These are phyloP conservation scores for Clonostachys chloroleuca DNA, from an alignment of 2,329 filamentous ascomycete species.

Conservation along the genomic window DNA sequence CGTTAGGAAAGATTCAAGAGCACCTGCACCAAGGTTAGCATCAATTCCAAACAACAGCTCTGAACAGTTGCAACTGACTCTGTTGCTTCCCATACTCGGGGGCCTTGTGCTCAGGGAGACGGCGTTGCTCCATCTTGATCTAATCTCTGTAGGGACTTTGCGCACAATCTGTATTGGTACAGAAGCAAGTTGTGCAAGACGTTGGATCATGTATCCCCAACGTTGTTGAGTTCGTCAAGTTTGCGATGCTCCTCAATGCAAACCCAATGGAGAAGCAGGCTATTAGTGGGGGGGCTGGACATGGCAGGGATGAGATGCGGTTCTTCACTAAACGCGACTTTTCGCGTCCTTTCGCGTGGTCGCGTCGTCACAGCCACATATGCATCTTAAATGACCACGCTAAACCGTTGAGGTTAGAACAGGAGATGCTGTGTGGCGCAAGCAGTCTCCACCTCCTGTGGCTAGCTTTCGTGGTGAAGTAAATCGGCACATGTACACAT, in stretches of 20 bases:
- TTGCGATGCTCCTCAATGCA: background rate
- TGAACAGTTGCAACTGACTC: constrained; percentile 42
- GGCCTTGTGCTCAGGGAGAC: constrained; percentile 59
- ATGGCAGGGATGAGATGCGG: constrained; percentile 12
- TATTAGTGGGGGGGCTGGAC: background rate
- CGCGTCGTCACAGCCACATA: constrained; percentile 14
- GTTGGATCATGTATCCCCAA: background rate
- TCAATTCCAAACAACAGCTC: background rate
- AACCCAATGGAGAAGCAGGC: background rate
- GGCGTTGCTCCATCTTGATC: constrained; percentile 61
- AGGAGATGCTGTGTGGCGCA: background rate
- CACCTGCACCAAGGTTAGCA: constrained; percentile 40
- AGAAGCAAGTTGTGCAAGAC: background rate
- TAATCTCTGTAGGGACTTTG: background rate
- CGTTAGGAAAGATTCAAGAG: constrained; percentile 83
- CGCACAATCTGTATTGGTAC: too few relatives aligned
- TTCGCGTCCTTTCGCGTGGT: constrained; percentile 28
- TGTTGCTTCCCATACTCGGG: constrained; percentile 86
- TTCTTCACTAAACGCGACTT: background rate
- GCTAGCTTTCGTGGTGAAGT: constrained; percentile 1
- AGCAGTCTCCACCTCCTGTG: constrained; percentile 5
- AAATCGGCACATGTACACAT: too few relatives aligned
- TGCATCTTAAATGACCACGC: constrained; percentile 13
- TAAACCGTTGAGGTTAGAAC: background rate
- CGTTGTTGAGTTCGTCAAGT: background rate